Percentiles rank a stretch among this genome's conserved stretches.
Evolutionary conservation across 768 basidiomycete genomes (phyloP).

Genomic region (Porphyrellus cyaneotinctus): DNA sequence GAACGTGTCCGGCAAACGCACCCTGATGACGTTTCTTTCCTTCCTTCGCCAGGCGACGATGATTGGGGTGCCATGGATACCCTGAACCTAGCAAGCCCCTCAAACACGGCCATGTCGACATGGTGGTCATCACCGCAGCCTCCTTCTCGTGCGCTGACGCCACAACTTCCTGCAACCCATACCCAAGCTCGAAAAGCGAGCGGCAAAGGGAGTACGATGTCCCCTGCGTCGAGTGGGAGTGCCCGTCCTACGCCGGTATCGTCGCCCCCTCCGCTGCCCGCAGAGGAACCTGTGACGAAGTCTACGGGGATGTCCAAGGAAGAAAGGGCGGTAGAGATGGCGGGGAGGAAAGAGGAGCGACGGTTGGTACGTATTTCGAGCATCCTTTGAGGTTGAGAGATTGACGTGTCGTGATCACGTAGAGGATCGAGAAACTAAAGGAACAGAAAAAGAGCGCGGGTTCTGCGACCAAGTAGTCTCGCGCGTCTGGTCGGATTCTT

Average conservation of each 20-base stretch:
- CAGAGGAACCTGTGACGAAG: slow-evolving; percentile 13
- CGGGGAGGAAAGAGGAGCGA: slow-evolving; percentile 84
- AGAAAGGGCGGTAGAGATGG: slow-evolving; percentile 92
- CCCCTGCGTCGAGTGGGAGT: slow-evolving; percentile 12
- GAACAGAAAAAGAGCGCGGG: slow-evolving; percentile 66
- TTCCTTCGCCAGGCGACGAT: slow-evolving; percentile 5
- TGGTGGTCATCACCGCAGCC: slow-evolving; percentile 20
- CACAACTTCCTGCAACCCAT: slow-evolving; percentile 15
- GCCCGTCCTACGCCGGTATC: slow-evolving; percentile 25
- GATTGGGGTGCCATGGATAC: slow-evolving; percentile 24
- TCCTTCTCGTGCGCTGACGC: slow-evolving; percentile 17
- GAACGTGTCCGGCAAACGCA: too few species aligned
- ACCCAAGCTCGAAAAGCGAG: slow-evolving; percentile 6
- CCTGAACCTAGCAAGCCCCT: neutral
- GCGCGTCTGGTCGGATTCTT: too few species aligned
- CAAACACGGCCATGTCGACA: slow-evolving; percentile 1
- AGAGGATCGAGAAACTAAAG: slow-evolving; percentile 78
- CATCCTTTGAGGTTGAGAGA: too few species aligned
- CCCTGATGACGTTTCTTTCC: too few species aligned
- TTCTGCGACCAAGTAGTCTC: neutral
- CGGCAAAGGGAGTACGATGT: slow-evolving; percentile 1
- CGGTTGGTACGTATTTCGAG: slow-evolving; percentile 72
- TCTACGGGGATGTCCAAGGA: slow-evolving; percentile 69
- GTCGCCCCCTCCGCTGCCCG: slow-evolving; percentile 13
- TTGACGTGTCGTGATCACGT: neutral